Base-by-base conservation (phyloP, 2,329 filamentous ascomycete species). In the Botrytis byssoidea region DNA sequence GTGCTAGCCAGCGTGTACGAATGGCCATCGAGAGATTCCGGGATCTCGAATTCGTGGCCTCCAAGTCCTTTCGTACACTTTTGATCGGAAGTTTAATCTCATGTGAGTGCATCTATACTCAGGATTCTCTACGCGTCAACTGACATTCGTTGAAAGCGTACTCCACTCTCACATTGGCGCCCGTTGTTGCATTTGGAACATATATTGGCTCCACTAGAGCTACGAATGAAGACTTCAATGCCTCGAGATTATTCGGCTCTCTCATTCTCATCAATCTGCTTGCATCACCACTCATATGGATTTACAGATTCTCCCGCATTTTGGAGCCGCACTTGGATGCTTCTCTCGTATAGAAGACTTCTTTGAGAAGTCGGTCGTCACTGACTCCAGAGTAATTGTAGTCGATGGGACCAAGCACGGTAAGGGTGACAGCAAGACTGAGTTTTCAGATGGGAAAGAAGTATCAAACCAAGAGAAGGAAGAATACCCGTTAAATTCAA, bases 1-100 rank as follows among this genome's bases (percentile, higher is more conserved):
- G 80, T 85, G 4, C 81, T 79, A 2, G 78, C 80, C 46, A 59
- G 57, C 29, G 57, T 10, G 57, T 59, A 20, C 16, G 18, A 20
- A 59, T 59, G 3, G 16, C 29, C 57, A 81, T 79, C 35, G 77
- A 59, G 29, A 59, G 35, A 59, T 22, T 59, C 22, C 57, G 57
- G 10, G 57, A 59, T 59, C 57, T 59, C 18, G 57, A 59, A 59
- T 59, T 59, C 22, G 57, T 59, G n/a, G 57, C 29, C 57, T 59
- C 57, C 8, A 35, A 59, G 57, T 35, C 57, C 22, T 35, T 59
- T 59, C 29, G 57, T 59, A 59, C 57, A 20, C 57, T 59, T 35
- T 35, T 59, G 29, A 59, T 22, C 0, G 57, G 29, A 59, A 35
- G 18, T 59, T 35, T 59, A 35, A 32, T 59, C 57, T 59, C 57